These are phyloP conservation scores for Chamaenerion angustifolium DNA, from an alignment of 345 rosid species.

Conservation along the genomic window DNA sequence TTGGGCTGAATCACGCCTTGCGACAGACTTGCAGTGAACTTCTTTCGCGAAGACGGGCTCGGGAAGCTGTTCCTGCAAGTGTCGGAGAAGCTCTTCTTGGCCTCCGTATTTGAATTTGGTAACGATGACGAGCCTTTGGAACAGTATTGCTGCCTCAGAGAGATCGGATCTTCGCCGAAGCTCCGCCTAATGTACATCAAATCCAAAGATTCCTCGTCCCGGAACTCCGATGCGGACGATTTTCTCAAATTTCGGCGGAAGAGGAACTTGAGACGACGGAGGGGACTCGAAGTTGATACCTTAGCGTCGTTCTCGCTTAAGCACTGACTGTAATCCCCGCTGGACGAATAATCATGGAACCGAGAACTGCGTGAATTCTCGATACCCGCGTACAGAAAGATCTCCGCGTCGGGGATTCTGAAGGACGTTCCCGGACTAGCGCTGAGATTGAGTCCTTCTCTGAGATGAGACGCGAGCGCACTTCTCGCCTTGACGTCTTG, in stretches of 20 bases:
- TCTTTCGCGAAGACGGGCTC: constrained; percentile 56
- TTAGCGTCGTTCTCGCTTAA: constrained; percentile 30
- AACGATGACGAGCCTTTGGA: too few relatives aligned
- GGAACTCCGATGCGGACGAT: constrained; percentile 6
- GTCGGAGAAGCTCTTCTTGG: too few relatives aligned
- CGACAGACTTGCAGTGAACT: constrained; percentile 43
- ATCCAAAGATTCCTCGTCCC: constrained; percentile 16
- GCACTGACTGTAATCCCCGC: constrained; percentile 26
- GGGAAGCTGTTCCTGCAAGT: constrained; percentile 35
- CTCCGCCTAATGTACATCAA: constrained; percentile 12
- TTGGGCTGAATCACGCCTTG: constrained; percentile 63
- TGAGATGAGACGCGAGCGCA: constrained; percentile 31
- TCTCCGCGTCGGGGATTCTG: constrained; percentile 76
- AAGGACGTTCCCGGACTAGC: constrained; percentile 80
- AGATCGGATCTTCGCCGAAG: constrained; percentile 25
- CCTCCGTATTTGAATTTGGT: too few relatives aligned
- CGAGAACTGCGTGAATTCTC: constrained; percentile 18
- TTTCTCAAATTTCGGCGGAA: constrained; percentile 18
- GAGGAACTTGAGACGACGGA: constrained; percentile 54
- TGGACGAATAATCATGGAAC: constrained; percentile 14
- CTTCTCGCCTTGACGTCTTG: constrained; percentile 23
- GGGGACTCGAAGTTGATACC: constrained; percentile 1
- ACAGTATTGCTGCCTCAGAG: constrained; percentile 51
- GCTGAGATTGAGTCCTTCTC: constrained; percentile 43
- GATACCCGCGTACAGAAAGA: constrained; percentile 48